Conservation (phyloP, 2,329 filamentous ascomycete genomes). For the Penicillium griseofulvum region DNA sequence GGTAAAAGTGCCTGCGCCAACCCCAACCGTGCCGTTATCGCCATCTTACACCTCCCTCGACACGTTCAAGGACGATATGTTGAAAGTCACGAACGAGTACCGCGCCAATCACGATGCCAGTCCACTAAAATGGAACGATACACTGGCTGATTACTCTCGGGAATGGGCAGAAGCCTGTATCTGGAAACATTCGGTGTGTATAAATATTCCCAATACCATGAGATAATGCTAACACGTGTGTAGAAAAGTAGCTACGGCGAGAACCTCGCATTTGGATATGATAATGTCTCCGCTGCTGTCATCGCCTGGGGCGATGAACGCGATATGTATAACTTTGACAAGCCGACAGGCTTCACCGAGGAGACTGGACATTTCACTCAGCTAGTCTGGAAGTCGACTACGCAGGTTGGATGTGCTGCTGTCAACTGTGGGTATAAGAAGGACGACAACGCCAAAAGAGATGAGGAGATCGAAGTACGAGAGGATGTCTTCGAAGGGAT, state of each 20-base stretch:
- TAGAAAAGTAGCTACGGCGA: slow-evolving; percentile 66
- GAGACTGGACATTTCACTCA: slow-evolving; percentile 70
- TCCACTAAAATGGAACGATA: slow-evolving; percentile 62
- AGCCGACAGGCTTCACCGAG: slow-evolving; percentile 56
- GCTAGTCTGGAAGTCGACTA: slow-evolving; percentile 67
- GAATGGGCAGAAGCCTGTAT: slow-evolving; percentile 49
- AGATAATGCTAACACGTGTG: background rate
- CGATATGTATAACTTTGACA: slow-evolving; percentile 56
- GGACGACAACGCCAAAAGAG: slow-evolving; percentile 22
- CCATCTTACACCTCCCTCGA: slow-evolving; percentile 44
- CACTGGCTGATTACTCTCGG: slow-evolving; percentile 56
- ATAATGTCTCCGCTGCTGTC: slow-evolving; percentile 58
- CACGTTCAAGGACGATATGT: slow-evolving; percentile 52
- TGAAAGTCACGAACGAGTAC: slow-evolving; percentile 67
- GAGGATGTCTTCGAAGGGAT: slow-evolving; percentile 23
- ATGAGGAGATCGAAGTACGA: background rate
- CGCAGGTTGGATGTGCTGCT: slow-evolving; percentile 56
- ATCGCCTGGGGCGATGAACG: slow-evolving; percentile 65
- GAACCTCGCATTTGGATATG: slow-evolving; percentile 69
- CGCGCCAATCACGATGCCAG: slow-evolving; percentile 61
- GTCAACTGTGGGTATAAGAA: slow-evolving; percentile 40
- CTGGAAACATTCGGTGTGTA: slow-evolving; percentile 42
- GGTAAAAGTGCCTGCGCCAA: slow-evolving; percentile 17
- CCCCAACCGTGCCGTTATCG: slow-evolving; percentile 28
- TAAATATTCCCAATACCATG: background rate